phyloP scores from a whole-genome alignment of 2,329 filamentous ascomycete species.

The Aspergillus flavus region DNA sequence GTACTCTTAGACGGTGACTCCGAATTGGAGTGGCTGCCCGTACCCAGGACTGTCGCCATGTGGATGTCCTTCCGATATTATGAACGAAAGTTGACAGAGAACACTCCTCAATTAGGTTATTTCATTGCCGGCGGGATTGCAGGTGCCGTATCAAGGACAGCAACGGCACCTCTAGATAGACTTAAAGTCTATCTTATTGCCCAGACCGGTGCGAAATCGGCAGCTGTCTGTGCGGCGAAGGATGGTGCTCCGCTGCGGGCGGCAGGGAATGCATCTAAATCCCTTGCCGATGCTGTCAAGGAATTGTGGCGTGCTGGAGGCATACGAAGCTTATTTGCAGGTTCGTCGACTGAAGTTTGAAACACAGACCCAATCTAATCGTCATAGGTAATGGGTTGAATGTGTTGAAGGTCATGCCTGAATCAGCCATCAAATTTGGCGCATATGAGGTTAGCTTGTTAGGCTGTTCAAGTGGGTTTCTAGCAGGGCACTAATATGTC shows the following conservation, averaged over 20 bases:
- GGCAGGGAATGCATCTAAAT: conserved; percentile 65
- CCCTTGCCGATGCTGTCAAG: conserved; percentile 71
- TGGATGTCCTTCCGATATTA: conserved; percentile 48
- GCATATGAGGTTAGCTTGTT: conserved; percentile 72
- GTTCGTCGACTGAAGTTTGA: conserved; percentile 54
- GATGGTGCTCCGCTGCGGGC: conserved; percentile 68
- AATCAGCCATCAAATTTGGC: conserved; percentile 97
- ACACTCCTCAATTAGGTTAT: conserved; percentile 71
- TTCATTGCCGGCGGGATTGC: conserved; percentile 94
- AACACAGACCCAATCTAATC: conserved; percentile 20
- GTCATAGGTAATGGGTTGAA: conserved; percentile 86
- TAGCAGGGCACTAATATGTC: conserved; percentile 19
- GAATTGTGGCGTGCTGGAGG: conserved; percentile 86
- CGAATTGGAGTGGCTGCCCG: conserved; percentile 46
- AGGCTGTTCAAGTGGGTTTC: neutral
- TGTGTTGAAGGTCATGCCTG: conserved; percentile 96
- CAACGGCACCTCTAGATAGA: conserved; percentile 93
- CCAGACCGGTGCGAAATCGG: conserved; percentile 68
- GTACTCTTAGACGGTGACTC: conserved; percentile 36
- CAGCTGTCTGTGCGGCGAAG: conserved; percentile 67
- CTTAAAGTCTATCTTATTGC: conserved; percentile 97
- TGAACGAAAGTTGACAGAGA: conserved; percentile 50
- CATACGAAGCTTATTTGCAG: conserved; percentile 86
- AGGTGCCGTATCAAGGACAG: conserved; percentile 91
- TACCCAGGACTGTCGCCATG: conserved; percentile 46